Percentiles rank a stretch among this genome's conserved stretches.
Evolutionary conservation across 352 stramenopile genomes (phyloP).

Genomic region (Globisporangium orthogonon): DNA sequence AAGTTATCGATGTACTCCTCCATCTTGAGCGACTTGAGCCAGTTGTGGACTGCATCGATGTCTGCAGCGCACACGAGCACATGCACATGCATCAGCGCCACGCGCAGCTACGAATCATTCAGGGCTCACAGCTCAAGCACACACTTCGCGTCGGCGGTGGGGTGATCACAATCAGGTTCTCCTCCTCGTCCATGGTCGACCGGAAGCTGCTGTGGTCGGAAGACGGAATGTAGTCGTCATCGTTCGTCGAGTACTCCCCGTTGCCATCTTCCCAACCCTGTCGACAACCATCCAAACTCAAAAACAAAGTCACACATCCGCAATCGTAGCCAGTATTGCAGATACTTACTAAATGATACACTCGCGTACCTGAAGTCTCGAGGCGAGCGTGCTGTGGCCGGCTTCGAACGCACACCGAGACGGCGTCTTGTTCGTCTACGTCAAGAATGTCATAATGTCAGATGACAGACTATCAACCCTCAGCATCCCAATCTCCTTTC

Average conservation of each 20-base stretch:
- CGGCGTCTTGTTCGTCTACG: constrained; percentile 82
- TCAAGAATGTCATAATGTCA: background rate
- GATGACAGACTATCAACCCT: too few species aligned
- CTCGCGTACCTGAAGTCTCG: constrained; percentile 45
- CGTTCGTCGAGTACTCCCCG: constrained; percentile 79
- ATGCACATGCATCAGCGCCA: background rate
- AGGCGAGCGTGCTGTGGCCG: constrained; percentile 70
- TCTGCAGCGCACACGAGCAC: constrained; percentile 24
- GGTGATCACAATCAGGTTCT: constrained; percentile 14
- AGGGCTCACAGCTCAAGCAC: background rate
- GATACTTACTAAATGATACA: background rate
- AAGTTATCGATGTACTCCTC: constrained; percentile 86
- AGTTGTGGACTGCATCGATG: constrained; percentile 76
- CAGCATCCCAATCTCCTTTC: background rate
- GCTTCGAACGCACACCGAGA: constrained; percentile 84
- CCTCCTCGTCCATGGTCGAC: constrained; percentile 34
- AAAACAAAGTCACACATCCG: background rate
- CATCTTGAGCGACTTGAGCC: constrained; percentile 85
- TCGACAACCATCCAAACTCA: background rate
- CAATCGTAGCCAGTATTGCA: background rate
- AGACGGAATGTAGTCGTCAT: constrained; percentile 27
- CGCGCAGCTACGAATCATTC: background rate
- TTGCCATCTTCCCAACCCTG: constrained; percentile 83
- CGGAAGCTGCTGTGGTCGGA: constrained; percentile 14
- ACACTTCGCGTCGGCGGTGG: constrained; percentile 46